Evolutionary conservation across 225 moss, liverwort and hornwort genomes (phyloP).

Genomic region (Climacium dendroides): DNA sequence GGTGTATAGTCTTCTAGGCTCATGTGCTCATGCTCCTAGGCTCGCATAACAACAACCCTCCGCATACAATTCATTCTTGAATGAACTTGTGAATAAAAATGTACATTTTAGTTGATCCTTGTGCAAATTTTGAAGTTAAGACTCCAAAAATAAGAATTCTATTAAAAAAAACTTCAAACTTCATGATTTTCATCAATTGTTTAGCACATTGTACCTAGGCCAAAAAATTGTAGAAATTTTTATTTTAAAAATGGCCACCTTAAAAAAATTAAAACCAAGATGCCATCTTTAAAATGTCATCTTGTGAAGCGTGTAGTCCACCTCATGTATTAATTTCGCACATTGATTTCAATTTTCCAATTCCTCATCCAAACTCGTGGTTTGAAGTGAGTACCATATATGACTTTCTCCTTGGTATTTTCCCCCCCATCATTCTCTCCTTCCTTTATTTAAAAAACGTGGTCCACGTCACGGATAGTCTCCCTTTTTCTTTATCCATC

Average conservation of each 20-base stretch:
- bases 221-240: not conserved
- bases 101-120: not conserved
- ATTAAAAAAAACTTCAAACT: not conserved
- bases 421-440: too few relatives aligned
- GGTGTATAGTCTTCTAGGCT: too few relatives aligned
- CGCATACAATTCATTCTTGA: not conserved
- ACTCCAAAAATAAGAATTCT: not conserved
- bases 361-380: not conserved
- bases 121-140: not conserved
- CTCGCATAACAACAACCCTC: too few relatives aligned
- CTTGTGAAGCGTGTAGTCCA: not conserved
- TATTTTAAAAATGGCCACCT: not conserved
- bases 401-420: not conserved
- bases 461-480: not conserved
- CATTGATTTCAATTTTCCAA: not conserved
- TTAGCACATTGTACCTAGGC: not conserved
- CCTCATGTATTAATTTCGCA: not conserved
- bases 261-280: not conserved
- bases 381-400: not conserved
- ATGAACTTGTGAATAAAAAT: not conserved
- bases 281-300: not conserved
- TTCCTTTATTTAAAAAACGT: not conserved
- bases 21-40: too few relatives aligned
- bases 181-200: not conserved
- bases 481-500: not conserved